phyloP scores from a whole-genome alignment of 2,329 filamentous ascomycete species.

The Diaporthe sp. region DNA sequence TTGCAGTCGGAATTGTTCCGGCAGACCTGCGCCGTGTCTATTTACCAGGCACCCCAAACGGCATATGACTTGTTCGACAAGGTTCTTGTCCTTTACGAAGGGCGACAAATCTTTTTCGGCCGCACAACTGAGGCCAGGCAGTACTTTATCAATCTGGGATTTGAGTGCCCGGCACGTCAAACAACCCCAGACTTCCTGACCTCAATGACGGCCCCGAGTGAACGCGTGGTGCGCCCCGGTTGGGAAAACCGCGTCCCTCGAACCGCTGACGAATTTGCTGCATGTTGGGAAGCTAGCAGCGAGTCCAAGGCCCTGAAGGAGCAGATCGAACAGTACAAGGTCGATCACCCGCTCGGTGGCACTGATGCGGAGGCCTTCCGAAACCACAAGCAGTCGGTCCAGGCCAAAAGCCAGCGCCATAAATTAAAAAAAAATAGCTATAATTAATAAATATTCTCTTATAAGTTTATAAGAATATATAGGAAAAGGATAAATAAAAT shows the following conservation, averaged over 20 bases:
- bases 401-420: conserved; percentile 72
- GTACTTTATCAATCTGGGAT: conserved; percentile 78
- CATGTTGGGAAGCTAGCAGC: conserved; percentile 68
- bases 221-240: conserved; percentile 68
- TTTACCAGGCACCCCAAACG: conserved; percentile 77
- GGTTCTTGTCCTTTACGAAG: conserved; percentile 70
- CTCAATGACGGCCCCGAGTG: conserved; percentile 74
- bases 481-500: too few species aligned
- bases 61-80: conserved; percentile 77
- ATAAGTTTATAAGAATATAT: too few species aligned
- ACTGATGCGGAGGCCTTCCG: conserved; percentile 70
- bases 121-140: conserved; percentile 69
- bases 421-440: too few species aligned
- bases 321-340: conserved; percentile 70
- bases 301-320: conserved; percentile 64
- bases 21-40: conserved; percentile 77
- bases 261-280: conserved; percentile 73
- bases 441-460: too few species aligned
- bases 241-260: conserved; percentile 69
- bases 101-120: conserved; percentile 75
- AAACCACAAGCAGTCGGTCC: conserved; percentile 65
- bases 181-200: conserved; percentile 82
- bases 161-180: conserved; percentile 75
- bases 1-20: conserved; percentile 76
- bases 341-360: conserved; percentile 65